Conservation (phyloP, 768 basidiomycete genomes). For the Chalciporus chontae region DNA sequence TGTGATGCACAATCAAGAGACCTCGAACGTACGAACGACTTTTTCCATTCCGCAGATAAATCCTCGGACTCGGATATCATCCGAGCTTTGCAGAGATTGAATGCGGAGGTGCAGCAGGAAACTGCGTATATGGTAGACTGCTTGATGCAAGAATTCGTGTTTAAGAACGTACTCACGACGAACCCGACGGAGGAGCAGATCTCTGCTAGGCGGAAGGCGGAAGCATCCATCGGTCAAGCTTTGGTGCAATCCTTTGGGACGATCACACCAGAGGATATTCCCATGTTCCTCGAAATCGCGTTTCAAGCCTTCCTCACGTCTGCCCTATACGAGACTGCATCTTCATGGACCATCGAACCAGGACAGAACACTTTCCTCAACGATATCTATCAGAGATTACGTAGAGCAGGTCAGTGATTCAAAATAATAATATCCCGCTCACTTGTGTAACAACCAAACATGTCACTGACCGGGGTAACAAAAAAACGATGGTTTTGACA, state of each 20-base stretch:
- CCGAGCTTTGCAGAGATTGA: slow-evolving; percentile 6
- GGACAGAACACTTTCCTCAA: slow-evolving; percentile 3
- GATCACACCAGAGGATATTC: background rate
- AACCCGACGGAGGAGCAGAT: slow-evolving; percentile 1
- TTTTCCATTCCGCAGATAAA: slow-evolving; percentile 7
- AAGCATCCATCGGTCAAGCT: background rate
- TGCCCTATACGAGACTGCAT: background rate
- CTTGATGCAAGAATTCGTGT: slow-evolving; percentile 1
- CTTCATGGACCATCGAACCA: slow-evolving; percentile 8
- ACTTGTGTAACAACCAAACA: too few relatives aligned
- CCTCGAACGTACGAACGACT: slow-evolving; percentile 8
- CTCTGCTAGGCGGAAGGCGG: background rate
- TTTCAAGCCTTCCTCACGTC: slow-evolving; percentile 9
- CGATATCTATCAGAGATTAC: slow-evolving; percentile 8
- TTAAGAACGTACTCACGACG: background rate
- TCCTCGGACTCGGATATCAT: slow-evolving; percentile 12
- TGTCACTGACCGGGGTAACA: background rate
- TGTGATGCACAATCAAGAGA: slow-evolving; percentile 10
- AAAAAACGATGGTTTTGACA: background rate
- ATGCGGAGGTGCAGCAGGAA: slow-evolving; percentile 11
- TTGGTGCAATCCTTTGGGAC: slow-evolving; percentile 1
- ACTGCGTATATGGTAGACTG: slow-evolving; percentile 10
- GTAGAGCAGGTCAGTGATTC: slow-evolving; percentile 4
- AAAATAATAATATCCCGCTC: background rate
- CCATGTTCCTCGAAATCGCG: slow-evolving; percentile 10